These are phyloP conservation scores for Vitis rupestris DNA, from an alignment of 164 flowering plant genomes.

Conservation along the genomic window DNA sequence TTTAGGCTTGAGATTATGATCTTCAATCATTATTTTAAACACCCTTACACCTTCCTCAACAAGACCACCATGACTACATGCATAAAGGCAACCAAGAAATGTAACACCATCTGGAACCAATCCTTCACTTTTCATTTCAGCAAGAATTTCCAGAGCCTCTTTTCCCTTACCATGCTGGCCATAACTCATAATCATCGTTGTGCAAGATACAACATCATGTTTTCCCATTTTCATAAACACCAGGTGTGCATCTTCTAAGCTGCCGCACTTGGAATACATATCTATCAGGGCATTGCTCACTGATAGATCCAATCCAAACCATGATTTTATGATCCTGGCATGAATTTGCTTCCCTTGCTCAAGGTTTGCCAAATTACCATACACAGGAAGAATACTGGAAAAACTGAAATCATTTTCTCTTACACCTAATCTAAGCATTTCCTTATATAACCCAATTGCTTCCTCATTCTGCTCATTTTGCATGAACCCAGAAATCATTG, in stretches of 20 bases:
- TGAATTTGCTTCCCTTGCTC: slow-evolving; percentile 6
- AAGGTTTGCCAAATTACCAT: too few species aligned
- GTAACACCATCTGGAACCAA: slow-evolving; percentile 23
- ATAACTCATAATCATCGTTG: slow-evolving; percentile 22
- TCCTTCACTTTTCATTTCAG: slow-evolving; percentile 7
- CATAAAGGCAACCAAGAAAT: slow-evolving; percentile 26
- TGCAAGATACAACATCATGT: slow-evolving; percentile 22
- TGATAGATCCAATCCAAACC: slow-evolving; percentile 9
- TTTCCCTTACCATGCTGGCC: slow-evolving; percentile 26
- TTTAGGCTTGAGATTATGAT: slow-evolving; percentile 13
- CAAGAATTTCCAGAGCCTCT: slow-evolving; percentile 21
- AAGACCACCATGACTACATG: slow-evolving; percentile 30
- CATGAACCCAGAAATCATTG: too few species aligned
- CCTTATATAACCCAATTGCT: too few species aligned
- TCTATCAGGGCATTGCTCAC: slow-evolving; percentile 28
- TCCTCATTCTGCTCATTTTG: too few species aligned
- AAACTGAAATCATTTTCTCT: too few species aligned
- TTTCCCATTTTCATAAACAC: slow-evolving; percentile 19
- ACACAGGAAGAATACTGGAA: too few species aligned
- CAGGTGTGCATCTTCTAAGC: slow-evolving; percentile 21
- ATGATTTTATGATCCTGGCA: slow-evolving; percentile 21
- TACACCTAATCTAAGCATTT: too few species aligned
- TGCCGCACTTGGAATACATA: slow-evolving; percentile 31
- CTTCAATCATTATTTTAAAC: slow-evolving; percentile 16
- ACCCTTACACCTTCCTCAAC: slow-evolving; percentile 21